Evolutionary conservation across 2,329 filamentous ascomycete genomes (phyloP).

Genomic region (Thelonectria blattea): DNA sequence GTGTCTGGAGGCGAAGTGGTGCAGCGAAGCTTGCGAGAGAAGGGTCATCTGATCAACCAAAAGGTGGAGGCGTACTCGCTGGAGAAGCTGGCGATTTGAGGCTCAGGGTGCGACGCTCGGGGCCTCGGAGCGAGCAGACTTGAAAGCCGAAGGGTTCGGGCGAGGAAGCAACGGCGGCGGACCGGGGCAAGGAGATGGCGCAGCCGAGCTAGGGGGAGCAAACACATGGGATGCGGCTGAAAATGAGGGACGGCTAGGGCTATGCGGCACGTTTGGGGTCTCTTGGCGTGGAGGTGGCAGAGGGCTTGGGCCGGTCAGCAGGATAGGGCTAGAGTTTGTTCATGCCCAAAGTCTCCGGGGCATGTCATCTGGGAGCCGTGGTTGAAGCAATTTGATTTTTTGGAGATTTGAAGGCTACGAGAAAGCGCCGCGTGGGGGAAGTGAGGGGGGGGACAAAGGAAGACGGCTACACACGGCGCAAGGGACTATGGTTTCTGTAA

Average conservation of each 20-base stretch:
- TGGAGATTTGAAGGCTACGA: too few relatives aligned
- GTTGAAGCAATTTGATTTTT: too few relatives aligned
- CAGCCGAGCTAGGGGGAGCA: background rate
- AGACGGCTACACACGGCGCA: conserved; percentile 35
- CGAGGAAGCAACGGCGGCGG: background rate
- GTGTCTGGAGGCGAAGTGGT: conserved; percentile 73
- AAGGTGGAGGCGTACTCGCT: conserved; percentile 83
- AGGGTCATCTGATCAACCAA: conserved; percentile 78
- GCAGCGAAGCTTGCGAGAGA: conserved; percentile 72
- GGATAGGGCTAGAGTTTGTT: conserved; percentile 1
- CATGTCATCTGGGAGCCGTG: background rate
- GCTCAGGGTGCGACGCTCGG: background rate
- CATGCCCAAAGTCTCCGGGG: background rate
- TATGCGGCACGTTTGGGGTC: conserved; percentile 1
- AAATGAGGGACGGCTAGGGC: conserved; percentile 3
- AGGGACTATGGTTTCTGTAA: background rate
- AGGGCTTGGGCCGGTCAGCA: conserved; percentile 4
- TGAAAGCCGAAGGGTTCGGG: conserved; percentile 4
- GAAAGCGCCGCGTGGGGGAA: background rate
- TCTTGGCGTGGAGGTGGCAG: conserved; percentile 7
- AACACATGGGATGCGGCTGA: conserved; percentile 21
- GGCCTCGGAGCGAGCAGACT: conserved; percentile 6
- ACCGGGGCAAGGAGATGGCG: conserved; percentile 7
- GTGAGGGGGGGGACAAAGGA: conserved; percentile 21
- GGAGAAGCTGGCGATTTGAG: conserved; percentile 74